These are phyloP conservation scores for Didymella pinodella DNA, from an alignment of 2,329 filamentous ascomycete species.

Conservation along the genomic window DNA sequence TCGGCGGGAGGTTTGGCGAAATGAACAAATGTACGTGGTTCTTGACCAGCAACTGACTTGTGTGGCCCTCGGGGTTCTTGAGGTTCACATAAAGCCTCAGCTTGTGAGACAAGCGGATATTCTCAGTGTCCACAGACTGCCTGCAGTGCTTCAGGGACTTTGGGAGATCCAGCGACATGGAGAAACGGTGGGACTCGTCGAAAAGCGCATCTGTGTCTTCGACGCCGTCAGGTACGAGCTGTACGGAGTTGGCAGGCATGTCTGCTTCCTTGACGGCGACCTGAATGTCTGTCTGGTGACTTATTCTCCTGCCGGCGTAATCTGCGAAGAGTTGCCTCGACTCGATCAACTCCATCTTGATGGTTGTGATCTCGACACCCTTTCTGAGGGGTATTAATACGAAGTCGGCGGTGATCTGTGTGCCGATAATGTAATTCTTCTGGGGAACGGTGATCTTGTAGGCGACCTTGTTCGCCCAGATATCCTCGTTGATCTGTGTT, in stretches of 20 bases:
- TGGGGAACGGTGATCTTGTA: constrained; percentile 94
- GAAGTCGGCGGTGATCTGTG: constrained; percentile 83
- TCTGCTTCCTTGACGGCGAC: constrained; percentile 46
- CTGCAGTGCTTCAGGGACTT: constrained; percentile 83
- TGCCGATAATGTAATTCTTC: constrained; percentile 94
- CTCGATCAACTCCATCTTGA: constrained; percentile 83
- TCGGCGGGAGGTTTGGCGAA: constrained; percentile 88
- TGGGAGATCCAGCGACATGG: constrained; percentile 71
- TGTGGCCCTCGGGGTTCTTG: constrained; percentile 92
- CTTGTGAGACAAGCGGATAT: constrained; percentile 92
- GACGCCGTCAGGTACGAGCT: constrained; percentile 38
- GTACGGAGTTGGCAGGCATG: constrained; percentile 47
- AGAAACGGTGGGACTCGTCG: constrained; percentile 68
- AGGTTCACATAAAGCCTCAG: constrained; percentile 90
- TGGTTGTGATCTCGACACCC: constrained; percentile 82
- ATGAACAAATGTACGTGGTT: constrained; percentile 94
- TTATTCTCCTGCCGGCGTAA: constrained; percentile 52
- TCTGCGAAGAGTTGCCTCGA: constrained; percentile 52
- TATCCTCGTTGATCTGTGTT: constrained; percentile 79
- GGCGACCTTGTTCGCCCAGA: constrained; percentile 97
- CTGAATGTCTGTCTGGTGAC: constrained; percentile 41
- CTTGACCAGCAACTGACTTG: constrained; percentile 91
- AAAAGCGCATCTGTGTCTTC: constrained; percentile 48
- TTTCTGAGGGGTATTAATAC: constrained; percentile 88
- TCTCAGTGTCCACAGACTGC: constrained; percentile 86